Evolutionary conservation across 495 filamentous ascomycete genomes (phyloP), one percentile per base, ranked within the genome.

Genomic region (Aspergillus bridgeri): DNA sequence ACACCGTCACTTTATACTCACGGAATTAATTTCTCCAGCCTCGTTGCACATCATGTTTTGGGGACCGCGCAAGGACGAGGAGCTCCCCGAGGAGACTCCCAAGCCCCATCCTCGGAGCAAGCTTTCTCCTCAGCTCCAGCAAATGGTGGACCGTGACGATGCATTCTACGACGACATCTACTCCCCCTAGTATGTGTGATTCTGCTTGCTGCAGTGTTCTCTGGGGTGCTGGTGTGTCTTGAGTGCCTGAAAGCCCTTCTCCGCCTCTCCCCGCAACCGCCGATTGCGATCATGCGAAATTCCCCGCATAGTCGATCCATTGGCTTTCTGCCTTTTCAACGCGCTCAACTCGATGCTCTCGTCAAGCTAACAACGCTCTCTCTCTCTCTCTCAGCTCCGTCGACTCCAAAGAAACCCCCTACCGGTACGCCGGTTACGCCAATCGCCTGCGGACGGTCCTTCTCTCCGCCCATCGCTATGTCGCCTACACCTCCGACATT

Each of bases 401-500:
- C 22, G 86, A 95, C 59, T 87, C 91, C 6, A 98, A 91, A 44
- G 89, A 96, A 49, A 88, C 87, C 59, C 84, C 85, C 60, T 76
- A 91, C 68, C 90, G 94, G 61, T 98, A 96, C 71, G 94, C 93
- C 49, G 94, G 89, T 64, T 98, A 98, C 76, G 90, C 90, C 51
- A 84, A 85, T 61, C 85, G 92, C 54, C 73, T 92, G 59, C 88
- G 91, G 59, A 98, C 93, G 18, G 89, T 97, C 66, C 85, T 98
- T 62, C 81, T 91, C 65, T 87, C 88, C 44, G 91, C 92, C 24
- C 94, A 98, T 68, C 89, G 94, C 66, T 98, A 98, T 71, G 90
- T 98, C 57, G 94, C 94, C 60, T 98, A 98, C 75, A 98, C 94
- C 15, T 93, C 89, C 29, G 94, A 98, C 70, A 91, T 98, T 45